These are phyloP conservation scores for Penicillium corylophilum DNA, from an alignment of 2,329 filamentous ascomycete species.

Conservation along the genomic window DNA sequence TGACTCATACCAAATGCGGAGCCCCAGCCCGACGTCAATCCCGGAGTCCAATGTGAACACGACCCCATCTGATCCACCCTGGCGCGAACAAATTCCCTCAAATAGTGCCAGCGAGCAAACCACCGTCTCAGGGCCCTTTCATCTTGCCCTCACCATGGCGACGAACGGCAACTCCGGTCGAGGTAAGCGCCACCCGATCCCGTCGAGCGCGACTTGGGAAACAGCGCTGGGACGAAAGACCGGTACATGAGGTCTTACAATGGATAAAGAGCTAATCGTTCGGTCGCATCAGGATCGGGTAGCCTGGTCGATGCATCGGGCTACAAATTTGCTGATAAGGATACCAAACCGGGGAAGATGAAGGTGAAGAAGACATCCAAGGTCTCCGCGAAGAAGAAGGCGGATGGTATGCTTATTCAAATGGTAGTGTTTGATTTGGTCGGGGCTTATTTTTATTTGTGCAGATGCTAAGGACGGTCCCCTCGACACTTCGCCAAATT, in stretches of 20 bases:
- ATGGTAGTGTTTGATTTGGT: not conserved
- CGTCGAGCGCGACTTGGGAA: conserved; percentile 6
- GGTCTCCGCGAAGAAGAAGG: conserved; percentile 36
- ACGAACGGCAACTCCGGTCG: conserved; percentile 36
- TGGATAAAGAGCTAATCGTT: conserved; percentile 5
- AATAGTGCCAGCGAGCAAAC: conserved; percentile 4
- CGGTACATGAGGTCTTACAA: not conserved
- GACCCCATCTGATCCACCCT: conserved; percentile 2
- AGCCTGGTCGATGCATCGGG: conserved; percentile 47
- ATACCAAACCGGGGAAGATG: conserved; percentile 45
- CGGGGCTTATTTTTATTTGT: not conserved
- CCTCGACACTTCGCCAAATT: conserved; percentile 32
- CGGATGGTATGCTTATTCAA: conserved; percentile 26
- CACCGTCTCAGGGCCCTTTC: conserved; percentile 2
- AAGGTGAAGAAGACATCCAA: conserved; percentile 44
- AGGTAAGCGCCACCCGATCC: conserved; percentile 28
- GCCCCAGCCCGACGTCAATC: conserved; percentile 25
- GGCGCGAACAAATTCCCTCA: not conserved
- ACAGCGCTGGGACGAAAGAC: not conserved
- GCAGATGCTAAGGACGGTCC: conserved; percentile 28
- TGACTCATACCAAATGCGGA: conserved; percentile 27
- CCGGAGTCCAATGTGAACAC: conserved; percentile 11
- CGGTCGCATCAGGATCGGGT: conserved; percentile 21
- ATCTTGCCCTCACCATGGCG: conserved; percentile 31
- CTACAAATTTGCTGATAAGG: conserved; percentile 47